phyloP scores from a whole-genome alignment of 495 filamentous ascomycete genomes.

The Hypoxylon lienhwacheense region DNA sequence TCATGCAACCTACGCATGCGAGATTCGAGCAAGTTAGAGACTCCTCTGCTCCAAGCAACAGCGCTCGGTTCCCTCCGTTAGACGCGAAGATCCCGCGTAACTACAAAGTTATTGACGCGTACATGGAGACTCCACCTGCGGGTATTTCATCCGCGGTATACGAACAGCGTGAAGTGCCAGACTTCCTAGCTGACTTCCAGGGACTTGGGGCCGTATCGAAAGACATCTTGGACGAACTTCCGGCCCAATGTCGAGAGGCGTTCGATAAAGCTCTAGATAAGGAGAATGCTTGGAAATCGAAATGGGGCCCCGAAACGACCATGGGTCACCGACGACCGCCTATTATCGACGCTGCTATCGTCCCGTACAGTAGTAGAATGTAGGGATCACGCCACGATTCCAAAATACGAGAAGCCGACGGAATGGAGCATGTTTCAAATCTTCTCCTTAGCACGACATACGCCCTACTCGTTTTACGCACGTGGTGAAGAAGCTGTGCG shows the following conservation, averaged over 20 bases:
- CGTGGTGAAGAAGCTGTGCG: too few relatives aligned
- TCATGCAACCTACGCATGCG: constrained; percentile 87
- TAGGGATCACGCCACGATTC: not conserved
- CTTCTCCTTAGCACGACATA: too few relatives aligned
- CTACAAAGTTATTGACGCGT: constrained; percentile 73
- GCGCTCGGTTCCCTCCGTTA: constrained; percentile 63
- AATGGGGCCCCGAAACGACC: constrained; percentile 65
- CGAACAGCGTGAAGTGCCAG: constrained; percentile 46
- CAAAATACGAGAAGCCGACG: not conserved
- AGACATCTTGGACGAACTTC: constrained; percentile 70
- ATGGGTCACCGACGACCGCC: constrained; percentile 50
- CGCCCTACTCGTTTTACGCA: too few relatives aligned
- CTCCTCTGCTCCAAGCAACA: constrained; percentile 34
- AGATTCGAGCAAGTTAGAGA: constrained; percentile 68
- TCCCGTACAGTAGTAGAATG: constrained; percentile 49
- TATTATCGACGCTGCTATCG: constrained; percentile 59
- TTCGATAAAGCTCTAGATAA: constrained; percentile 63
- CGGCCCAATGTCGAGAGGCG: constrained; percentile 67
- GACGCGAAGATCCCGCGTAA: constrained; percentile 68
- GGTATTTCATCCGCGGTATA: constrained; percentile 49
- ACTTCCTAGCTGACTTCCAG: constrained; percentile 59
- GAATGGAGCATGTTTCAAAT: not conserved
- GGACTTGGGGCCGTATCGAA: constrained; percentile 65
- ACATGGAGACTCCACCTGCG: constrained; percentile 60
- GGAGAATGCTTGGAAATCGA: constrained; percentile 71